phyloP scores from a whole-genome alignment of 768 basidiomycete species.

The Clitopilus hobsonii region DNA sequence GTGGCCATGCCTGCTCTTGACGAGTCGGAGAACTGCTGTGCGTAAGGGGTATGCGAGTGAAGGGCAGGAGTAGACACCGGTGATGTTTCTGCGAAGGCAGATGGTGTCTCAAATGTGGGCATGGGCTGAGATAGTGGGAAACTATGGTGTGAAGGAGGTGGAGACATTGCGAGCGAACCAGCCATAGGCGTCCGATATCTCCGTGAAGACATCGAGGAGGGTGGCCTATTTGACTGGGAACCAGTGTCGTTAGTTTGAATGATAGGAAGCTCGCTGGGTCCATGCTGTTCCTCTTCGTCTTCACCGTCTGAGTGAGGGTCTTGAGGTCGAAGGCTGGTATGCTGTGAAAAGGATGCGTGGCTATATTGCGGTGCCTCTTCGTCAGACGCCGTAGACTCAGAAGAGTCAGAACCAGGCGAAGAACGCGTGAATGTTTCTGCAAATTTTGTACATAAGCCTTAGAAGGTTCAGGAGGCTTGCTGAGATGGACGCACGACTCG shows the following conservation, averaged over 20 bases:
- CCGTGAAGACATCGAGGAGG: slow-evolving; percentile 73
- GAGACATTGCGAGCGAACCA: slow-evolving; percentile 54
- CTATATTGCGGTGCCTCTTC: slow-evolving; percentile 13
- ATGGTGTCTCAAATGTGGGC: slow-evolving; percentile 66
- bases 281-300: slow-evolving; percentile 41
- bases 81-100: slow-evolving; percentile 58
- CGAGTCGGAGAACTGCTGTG: slow-evolving; percentile 33
- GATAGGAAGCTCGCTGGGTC: slow-evolving; percentile 37
- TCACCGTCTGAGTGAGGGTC: slow-evolving; percentile 36
- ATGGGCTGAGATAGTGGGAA: slow-evolving; percentile 69
- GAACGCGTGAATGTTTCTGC: slow-evolving; percentile 44
- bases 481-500: slow-evolving; percentile 48
- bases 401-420: slow-evolving; percentile 51
- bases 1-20: slow-evolving; percentile 31
- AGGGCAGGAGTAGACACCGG: slow-evolving; percentile 34
- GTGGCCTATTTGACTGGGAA: slow-evolving; percentile 51
- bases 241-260: slow-evolving; percentile 19
- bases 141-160: slow-evolving; percentile 37
- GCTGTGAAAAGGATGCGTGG: slow-evolving; percentile 14
- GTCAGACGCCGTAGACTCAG: slow-evolving; percentile 57
- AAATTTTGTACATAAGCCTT: not conserved
- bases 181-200: slow-evolving; percentile 77
- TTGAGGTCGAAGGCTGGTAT: slow-evolving; percentile 20
- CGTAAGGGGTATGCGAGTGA: slow-evolving; percentile 30
- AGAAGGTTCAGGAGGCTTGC: not conserved